Evolutionary conservation across 2,329 filamentous ascomycete genomes (phyloP), one percentile per base, ranked within the genome.

Genomic region (Periconia macrospinosa): DNA sequence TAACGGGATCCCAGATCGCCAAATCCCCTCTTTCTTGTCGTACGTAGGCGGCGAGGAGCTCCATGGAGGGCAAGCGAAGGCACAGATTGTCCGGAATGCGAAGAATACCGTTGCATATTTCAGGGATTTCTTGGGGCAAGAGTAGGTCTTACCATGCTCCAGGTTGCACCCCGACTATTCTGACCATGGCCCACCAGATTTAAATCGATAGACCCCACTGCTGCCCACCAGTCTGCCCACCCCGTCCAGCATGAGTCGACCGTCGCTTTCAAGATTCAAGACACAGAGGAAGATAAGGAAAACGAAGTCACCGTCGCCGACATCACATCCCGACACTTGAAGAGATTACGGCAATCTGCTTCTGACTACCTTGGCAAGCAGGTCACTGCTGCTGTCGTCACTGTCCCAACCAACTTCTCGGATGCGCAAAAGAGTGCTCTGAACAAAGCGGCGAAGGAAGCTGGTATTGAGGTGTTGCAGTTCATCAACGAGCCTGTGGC

Each of bases 1-100:
- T 52, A 52, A 48, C 53, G 49, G 42, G 53, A 56, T 55, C 55
- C 20, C 49, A 93, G 94, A 99, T 78, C 92, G 94, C 76, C 93
- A 97, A 77, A 99, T 99, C 62, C 94, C 94, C 62, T 91, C 92
- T 42, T 86, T 95, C 66, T 82, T 99, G 66, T 97, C 94, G 37
- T 99, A 99, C 75, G 88, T 96, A 70, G 88, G 92, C 51, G 94
- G 92, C 62, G 94, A 99, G 73, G 93, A 99, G 79, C 97, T 96
- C 78, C 92, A 95, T 71, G 94, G 94, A 69, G 88, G 90, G 61
- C 93, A 99, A 79, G 94, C 93, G 69, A 99, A 97, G 84, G 82
- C 84, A 61, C 93, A 97, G 79, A 85, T 97, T 54, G 84, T 97
- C 63, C 89, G 94, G 71, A 97, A 99, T 78, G 83, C 91, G 61